Conservation (phyloP, 306 rosid species). For the Malus asiatica region DNA sequence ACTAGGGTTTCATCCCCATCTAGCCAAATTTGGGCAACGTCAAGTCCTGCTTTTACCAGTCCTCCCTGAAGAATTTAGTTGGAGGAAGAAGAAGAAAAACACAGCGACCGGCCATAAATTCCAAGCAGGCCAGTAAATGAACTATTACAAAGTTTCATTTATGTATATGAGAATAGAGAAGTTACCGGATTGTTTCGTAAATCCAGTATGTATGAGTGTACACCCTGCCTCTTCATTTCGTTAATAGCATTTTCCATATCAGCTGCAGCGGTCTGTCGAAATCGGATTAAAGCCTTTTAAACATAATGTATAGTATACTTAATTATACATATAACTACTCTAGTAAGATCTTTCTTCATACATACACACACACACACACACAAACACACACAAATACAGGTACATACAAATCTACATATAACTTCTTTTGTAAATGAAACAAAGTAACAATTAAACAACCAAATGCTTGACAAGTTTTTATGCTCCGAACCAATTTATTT, state of each 20-base stretch:
- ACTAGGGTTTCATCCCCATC: constrained; percentile 97
- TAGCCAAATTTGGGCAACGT: constrained; percentile 93
- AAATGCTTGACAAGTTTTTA: not conserved
- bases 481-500: not conserved
- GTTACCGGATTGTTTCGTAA: constrained; percentile 90
- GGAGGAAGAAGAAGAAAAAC: not conserved
- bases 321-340: too few species aligned
- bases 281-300: constrained; percentile 4
- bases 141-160: not conserved
- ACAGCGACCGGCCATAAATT: not conserved
- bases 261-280: constrained; percentile 69
- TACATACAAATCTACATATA: not conserved
- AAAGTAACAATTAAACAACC: not conserved
- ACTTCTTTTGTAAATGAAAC: not conserved
- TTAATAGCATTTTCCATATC: constrained; percentile 80
- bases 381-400: not conserved
- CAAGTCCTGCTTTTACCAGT: constrained; percentile 82
- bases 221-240: constrained; percentile 78
- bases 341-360: not conserved
- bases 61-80: constrained; percentile 64
- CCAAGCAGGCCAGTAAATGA: not conserved
- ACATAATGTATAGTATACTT: not conserved
- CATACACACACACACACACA: too few species aligned
- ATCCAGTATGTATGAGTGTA: constrained; percentile 85
- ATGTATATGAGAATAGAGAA: not conserved